Conservation (phyloP, 2,329 filamentous ascomycete genomes). For the Phyllosticta citriasiana region DNA sequence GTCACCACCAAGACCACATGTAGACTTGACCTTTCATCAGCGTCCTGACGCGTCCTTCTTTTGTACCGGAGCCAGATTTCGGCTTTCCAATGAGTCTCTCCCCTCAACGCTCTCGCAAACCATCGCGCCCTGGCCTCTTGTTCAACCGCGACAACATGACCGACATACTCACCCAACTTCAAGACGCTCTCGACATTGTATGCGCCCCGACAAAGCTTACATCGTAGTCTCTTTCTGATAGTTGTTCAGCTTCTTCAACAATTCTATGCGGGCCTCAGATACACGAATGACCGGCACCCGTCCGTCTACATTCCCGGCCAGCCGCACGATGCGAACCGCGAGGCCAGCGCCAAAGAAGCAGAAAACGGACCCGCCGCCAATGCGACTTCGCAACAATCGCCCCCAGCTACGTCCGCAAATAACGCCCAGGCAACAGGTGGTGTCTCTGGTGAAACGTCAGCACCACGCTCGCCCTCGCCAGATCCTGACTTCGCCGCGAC, state of each 20-base stretch:
- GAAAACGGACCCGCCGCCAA: slow-evolving; percentile 5
- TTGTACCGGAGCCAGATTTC: neutral
- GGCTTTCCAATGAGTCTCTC: no score
- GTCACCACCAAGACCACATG: neutral
- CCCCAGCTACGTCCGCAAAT: slow-evolving; percentile 5
- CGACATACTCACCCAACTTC: slow-evolving; percentile 71
- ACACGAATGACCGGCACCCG: slow-evolving; percentile 34
- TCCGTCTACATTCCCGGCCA: slow-evolving; percentile 34
- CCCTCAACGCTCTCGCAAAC: no score
- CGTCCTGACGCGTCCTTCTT: neutral
- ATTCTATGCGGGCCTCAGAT: slow-evolving; percentile 37
- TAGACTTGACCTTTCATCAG: neutral
- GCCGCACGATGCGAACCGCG: slow-evolving; percentile 26
- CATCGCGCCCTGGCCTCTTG: neutral
- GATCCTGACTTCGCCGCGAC: slow-evolving; percentile 6
- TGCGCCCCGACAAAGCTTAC: slow-evolving; percentile 8
- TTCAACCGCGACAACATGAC: slow-evolving; percentile 41
- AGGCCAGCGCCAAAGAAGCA: slow-evolving; percentile 15
- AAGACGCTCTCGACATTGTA: slow-evolving; percentile 77
- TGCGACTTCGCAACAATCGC: slow-evolving; percentile 14
- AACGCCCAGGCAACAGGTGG: slow-evolving; percentile 3
- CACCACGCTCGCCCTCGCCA: slow-evolving; percentile 3
- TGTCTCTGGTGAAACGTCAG: slow-evolving; percentile 1
- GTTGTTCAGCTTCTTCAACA: slow-evolving; percentile 20
- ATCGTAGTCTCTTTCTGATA: neutral